Evolutionary conservation across 192 early-diverging fungal species (phyloP), one percentile per base, ranked within the genome.

Genomic region (Backusella australiensis): DNA sequence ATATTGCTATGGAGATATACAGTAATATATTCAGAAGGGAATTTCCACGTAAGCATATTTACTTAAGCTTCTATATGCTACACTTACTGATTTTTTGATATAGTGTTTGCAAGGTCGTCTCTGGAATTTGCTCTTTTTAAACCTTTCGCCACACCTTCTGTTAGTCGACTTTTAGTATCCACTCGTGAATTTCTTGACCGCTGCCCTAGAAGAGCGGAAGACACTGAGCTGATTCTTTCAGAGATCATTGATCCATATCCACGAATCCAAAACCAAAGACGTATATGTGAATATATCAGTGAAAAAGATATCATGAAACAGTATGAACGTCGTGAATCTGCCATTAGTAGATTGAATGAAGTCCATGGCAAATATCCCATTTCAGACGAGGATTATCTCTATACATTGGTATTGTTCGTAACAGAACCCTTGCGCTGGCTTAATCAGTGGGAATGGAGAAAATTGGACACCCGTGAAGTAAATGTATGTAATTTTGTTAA

Each of bases 321-420:
- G 41, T 75, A 77, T 12, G 79, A 69, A 17, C 49, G 85, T 6
- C 15, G 19, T 2, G 21, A 53, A 4, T 14, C 52, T 5, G 82
- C 86, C 12, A 39, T 78, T 29, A 76, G 81, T 23, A 78, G 83
- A 12, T 21, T 87, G 15, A 87, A 87, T 38, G 78, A 80, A 26
- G 77, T 87, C 17, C 86, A 87, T 73, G 81, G 77, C 14, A 80
- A 86, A 42, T 86, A 87, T 26, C 21, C 23, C 6, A 87, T 86
- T 44, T 69, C 69, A 19, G 81, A 87, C 38, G 86, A 79, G 12
- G 86, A 87, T 52, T 84, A 76, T 34, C 72, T 86, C 15, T 86
- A 82, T 73, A 85, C 82, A 2, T 34, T 87, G 34, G 42, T 75
- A 1, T 15, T 82, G 34, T 86, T 84, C 73, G 35, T 84, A 7